A percentile compares a stretch with the other conserved stretches of the same genome.
These are phyloP conservation scores for Tylopilus orsonianus DNA, from an alignment of 1,284 basidiomycete genomes.

Conservation along the genomic window DNA sequence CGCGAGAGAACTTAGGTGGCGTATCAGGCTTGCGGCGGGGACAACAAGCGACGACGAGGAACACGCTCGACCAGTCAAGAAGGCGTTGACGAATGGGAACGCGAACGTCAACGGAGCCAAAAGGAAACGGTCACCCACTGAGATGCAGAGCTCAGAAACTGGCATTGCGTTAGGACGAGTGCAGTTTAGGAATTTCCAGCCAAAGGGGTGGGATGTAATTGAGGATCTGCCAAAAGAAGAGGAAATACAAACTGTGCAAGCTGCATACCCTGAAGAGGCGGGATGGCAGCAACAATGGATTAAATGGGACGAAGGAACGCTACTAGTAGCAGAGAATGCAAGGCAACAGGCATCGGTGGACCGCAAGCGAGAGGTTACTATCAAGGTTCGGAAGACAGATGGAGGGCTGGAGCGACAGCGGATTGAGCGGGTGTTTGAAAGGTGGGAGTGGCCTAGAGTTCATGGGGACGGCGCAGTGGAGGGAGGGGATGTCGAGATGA, in stretches of 20 bases:
- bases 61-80: constrained; percentile 28
- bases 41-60: constrained; percentile 70
- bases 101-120: constrained; percentile 41
- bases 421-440: constrained; percentile 65
- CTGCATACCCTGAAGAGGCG: constrained; percentile 36
- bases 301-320: constrained; percentile 33
- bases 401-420: constrained; percentile 65
- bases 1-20: constrained; percentile 82
- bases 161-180: constrained; percentile 29
- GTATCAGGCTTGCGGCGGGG: constrained; percentile 65
- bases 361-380: constrained; percentile 48
- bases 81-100: constrained; percentile 32
- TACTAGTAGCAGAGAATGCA: constrained; percentile 37
- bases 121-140: constrained; percentile 49
- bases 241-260: constrained; percentile 37
- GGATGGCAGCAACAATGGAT: constrained; percentile 40
- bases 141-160: constrained; percentile 25
- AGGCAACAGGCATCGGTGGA: constrained; percentile 47
- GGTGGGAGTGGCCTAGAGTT: constrained; percentile 55
- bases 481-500: constrained; percentile 32
- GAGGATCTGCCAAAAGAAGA: constrained; percentile 43
- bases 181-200: constrained; percentile 66
- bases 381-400: constrained; percentile 57
- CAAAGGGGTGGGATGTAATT: constrained; percentile 60
- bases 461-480: constrained; percentile 7